Evolutionary conservation across 306 rosid species (phyloP).

Genomic region (Neltuma alba): DNA sequence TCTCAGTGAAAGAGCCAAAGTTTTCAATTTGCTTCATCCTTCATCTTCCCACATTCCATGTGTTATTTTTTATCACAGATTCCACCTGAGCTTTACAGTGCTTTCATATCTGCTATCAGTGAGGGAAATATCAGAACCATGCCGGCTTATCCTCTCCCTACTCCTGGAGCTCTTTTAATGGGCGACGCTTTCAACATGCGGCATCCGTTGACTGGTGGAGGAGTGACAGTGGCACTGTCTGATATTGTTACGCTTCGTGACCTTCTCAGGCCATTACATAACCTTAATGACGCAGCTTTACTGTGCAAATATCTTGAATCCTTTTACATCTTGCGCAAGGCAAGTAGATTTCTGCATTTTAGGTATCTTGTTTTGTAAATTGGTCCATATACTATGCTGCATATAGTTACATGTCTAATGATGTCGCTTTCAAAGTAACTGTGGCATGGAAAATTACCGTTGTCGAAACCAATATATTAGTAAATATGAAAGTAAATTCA

Average conservation of each 20-base stretch:
- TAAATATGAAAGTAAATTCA: background rate
- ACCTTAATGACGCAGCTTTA: slow-evolving; percentile 47
- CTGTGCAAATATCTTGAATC: slow-evolving; percentile 57
- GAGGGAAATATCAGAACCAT: slow-evolving; percentile 56
- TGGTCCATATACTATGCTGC: background rate
- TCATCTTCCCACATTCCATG: slow-evolving; percentile 8
- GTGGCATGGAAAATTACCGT: background rate
- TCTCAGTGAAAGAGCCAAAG: background rate
- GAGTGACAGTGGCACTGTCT: slow-evolving; percentile 75
- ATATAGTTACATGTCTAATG: background rate
- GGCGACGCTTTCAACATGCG: slow-evolving; percentile 79
- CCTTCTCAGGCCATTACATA: slow-evolving; percentile 47
- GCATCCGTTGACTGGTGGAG: slow-evolving; percentile 71
- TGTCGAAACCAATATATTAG: slow-evolving; percentile 1
- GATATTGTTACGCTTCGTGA: slow-evolving; percentile 59
- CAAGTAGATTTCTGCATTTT: slow-evolving; percentile 16
- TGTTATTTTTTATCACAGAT: slow-evolving; percentile 41
- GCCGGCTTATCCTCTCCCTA: slow-evolving; percentile 55
- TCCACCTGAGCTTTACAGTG: slow-evolving; percentile 53
- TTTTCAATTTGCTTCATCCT: slow-evolving; percentile 4
- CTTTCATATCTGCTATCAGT: slow-evolving; percentile 54
- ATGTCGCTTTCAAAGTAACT: background rate
- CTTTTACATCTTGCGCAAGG: slow-evolving; percentile 63
- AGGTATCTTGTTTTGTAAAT: slow-evolving; percentile 1
- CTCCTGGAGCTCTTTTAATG: slow-evolving; percentile 64